Evolutionary conservation across 2,329 filamentous ascomycete species (phyloP).

Genomic region (Metarhizium anisopliae): DNA sequence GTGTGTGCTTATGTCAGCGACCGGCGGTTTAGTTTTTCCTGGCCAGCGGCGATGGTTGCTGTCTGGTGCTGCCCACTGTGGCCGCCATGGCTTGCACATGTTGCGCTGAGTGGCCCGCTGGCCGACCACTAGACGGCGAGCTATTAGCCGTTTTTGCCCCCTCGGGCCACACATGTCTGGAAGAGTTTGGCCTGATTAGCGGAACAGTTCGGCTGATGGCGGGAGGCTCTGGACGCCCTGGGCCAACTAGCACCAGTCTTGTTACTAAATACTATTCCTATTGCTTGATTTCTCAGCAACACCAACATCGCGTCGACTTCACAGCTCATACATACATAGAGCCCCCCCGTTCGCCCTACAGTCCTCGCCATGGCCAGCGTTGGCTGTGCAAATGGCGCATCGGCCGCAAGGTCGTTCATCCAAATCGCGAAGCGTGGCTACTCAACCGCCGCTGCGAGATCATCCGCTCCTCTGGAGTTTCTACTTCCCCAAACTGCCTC

Average conservation of each 20-base stretch:
- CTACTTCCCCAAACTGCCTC: constrained; percentile 25
- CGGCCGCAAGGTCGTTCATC: constrained; percentile 30
- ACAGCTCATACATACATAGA: neutral
- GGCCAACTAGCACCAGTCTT: neutral
- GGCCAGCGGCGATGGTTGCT: neutral
- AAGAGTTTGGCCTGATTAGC: neutral
- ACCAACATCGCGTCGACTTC: constrained; percentile 1
- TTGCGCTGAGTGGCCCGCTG: neutral
- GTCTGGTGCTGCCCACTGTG: neutral
- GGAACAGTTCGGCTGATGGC: neutral
- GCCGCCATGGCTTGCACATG: neutral
- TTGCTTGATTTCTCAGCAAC: constrained; percentile 9
- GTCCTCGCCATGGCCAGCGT: constrained; percentile 17
- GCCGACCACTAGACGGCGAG: neutral
- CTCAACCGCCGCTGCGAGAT: constrained; percentile 14
- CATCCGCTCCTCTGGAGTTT: constrained; percentile 26
- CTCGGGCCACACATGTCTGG: neutral
- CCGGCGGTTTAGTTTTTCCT: constrained; percentile 2
- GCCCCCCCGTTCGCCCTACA: neutral
- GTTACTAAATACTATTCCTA: neutral
- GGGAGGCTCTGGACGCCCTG: neutral
- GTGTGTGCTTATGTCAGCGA: constrained; percentile 8
- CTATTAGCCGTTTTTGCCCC: neutral
- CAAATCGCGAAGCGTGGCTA: constrained; percentile 29
- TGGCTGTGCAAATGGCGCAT: constrained; percentile 29